Evolutionary conservation across 352 stramenopile genomes (phyloP).

Genomic region (Thalassiosira livingstoniorum): DNA sequence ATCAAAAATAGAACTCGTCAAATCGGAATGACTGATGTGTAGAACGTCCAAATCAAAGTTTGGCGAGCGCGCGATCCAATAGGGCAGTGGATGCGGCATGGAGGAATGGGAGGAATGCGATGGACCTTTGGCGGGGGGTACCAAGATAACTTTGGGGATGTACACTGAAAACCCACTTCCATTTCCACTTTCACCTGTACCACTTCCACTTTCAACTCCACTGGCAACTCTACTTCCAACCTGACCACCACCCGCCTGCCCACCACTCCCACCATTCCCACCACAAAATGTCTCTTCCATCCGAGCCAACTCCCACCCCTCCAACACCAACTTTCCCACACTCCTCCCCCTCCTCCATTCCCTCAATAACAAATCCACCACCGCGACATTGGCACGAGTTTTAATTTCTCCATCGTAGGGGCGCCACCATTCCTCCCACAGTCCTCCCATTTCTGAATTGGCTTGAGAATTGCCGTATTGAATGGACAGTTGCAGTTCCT

Average conservation of each 20-base stretch:
- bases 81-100: constrained; percentile 8
- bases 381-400: constrained; percentile 37
- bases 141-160: not conserved
- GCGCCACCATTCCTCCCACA: constrained; percentile 33
- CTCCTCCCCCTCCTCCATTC: constrained; percentile 33
- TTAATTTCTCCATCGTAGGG: constrained; percentile 44
- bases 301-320: not conserved
- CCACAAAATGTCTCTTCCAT: not conserved
- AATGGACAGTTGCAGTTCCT: constrained; percentile 47
- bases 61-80: constrained; percentile 20
- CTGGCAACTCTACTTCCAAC: not conserved
- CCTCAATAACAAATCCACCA: constrained; percentile 60
- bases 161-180: not conserved
- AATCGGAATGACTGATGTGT: constrained; percentile 3
- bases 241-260: not conserved
- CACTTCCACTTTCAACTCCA: not conserved
- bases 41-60: not conserved
- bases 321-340: constrained; percentile 17
- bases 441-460: constrained; percentile 22
- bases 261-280: not conserved
- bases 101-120: not conserved
- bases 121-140: constrained; percentile 1
- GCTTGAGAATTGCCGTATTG: constrained; percentile 16
- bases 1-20: constrained; percentile 7
- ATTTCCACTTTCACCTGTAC: constrained; percentile 10